phyloP scores from a whole-genome alignment of 2,329 filamentous ascomycete genomes.

The Alternaria angustiovoidea region DNA sequence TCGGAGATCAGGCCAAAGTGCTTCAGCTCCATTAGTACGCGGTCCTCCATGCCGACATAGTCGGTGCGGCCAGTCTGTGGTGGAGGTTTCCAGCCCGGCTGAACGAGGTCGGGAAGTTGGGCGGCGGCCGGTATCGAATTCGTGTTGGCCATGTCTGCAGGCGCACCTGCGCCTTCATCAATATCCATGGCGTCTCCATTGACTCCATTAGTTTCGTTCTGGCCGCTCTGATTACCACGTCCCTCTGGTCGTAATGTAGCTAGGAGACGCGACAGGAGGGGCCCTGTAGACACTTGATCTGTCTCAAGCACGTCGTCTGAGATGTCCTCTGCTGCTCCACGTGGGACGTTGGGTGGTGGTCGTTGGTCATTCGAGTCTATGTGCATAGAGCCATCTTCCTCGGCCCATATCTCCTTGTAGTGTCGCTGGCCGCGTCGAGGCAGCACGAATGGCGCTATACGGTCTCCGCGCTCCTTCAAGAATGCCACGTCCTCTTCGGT shows the following conservation, averaged over 20 bases:
- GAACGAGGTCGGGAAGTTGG: constrained; percentile 78
- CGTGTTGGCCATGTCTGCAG: constrained; percentile 46
- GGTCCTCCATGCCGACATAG: constrained; percentile 86
- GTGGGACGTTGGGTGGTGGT: constrained; percentile 79
- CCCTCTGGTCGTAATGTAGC: constrained; percentile 82
- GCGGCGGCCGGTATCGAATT: constrained; percentile 71
- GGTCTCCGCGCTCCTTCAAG: constrained; percentile 85
- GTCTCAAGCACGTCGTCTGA: constrained; percentile 87
- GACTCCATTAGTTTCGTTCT: constrained; percentile 63
- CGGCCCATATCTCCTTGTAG: constrained; percentile 91
- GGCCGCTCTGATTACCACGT: constrained; percentile 62
- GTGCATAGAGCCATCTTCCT: constrained; percentile 85
- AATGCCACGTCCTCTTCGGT: constrained; percentile 95
- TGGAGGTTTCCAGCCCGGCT: constrained; percentile 80
- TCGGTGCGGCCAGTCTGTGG: constrained; percentile 75
- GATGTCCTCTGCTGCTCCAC: constrained; percentile 86
- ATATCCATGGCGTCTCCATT: constrained; percentile 60
- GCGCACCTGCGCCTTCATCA: constrained; percentile 52
- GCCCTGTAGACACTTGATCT: constrained; percentile 87
- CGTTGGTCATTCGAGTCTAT: constrained; percentile 74
- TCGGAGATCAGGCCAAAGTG: constrained; percentile 89
- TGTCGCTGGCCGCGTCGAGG: constrained; percentile 83
- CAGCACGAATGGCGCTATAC: constrained; percentile 82
- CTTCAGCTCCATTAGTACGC: constrained; percentile 87
- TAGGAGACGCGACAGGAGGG: constrained; percentile 81